Evolutionary conservation across 2,329 filamentous ascomycete species (phyloP).

Genomic region (Colletotrichum sp.): DNA sequence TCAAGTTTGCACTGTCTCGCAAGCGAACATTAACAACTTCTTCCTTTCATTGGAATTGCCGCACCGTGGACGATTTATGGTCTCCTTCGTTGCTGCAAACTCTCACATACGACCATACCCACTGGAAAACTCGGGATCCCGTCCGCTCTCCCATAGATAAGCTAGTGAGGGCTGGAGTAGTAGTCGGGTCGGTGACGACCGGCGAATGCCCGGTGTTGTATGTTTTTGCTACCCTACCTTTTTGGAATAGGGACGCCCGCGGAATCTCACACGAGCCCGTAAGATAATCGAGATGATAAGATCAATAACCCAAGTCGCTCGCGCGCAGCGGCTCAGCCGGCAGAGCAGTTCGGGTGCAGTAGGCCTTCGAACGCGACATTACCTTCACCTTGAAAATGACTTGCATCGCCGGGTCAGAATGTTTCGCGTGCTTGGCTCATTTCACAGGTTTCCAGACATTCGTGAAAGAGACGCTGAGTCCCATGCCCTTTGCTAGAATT

Average conservation of each 20-base stretch:
- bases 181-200: background rate
- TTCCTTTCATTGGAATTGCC: background rate
- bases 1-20: no score
- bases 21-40: background rate
- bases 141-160: no score
- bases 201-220: background rate
- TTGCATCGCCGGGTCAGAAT: background rate
- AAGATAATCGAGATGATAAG: no score
- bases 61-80: background rate
- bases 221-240: background rate
- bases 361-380: background rate
- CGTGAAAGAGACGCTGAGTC: background rate
- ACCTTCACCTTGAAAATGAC: background rate
- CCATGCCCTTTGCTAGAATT: background rate
- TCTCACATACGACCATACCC: background rate
- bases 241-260: background rate
- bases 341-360: background rate
- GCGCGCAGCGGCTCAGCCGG: background rate
- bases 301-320: no score
- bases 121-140: no score
- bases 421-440: background rate
- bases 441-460: background rate
- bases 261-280: no score
- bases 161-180: no score
- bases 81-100: background rate